phyloP scores from a whole-genome alignment of 495 filamentous ascomycete species.

The Talaromyces stipitatus region DNA sequence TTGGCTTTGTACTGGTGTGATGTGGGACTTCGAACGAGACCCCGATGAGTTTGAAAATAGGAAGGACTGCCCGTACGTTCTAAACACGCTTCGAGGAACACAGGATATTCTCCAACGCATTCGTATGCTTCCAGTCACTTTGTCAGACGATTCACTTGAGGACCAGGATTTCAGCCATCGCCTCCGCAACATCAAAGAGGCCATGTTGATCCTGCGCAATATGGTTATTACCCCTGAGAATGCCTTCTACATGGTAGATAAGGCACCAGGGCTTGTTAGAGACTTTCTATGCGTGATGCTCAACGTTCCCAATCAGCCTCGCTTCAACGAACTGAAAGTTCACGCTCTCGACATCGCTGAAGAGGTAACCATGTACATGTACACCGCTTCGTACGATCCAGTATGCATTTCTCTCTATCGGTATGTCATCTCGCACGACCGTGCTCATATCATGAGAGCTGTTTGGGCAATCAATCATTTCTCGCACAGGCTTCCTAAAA shows the following conservation, averaged over 20 bases:
- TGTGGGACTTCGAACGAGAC: conserved; percentile 70
- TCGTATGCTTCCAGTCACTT: conserved; percentile 44
- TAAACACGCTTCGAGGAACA: conserved; percentile 60
- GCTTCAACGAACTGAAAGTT: conserved; percentile 79
- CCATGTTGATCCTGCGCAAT: conserved; percentile 81
- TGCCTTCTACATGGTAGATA: conserved; percentile 70
- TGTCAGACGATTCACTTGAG: conserved; percentile 62
- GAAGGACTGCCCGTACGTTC: conserved; percentile 49
- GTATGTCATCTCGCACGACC: conserved; percentile 66
- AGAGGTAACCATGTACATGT: conserved; percentile 74
- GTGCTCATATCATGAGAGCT: conserved; percentile 78
- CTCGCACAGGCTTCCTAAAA: conserved; percentile 70
- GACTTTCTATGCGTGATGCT: conserved; percentile 77
- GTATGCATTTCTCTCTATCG: conserved; percentile 68
- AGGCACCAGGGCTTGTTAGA: conserved; percentile 55
- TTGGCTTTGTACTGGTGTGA: conserved; percentile 68
- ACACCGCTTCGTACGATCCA: conserved; percentile 61
- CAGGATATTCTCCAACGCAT: conserved; percentile 65
- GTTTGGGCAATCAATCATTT: conserved; percentile 82
- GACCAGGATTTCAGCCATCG: conserved; percentile 62
- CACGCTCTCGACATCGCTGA: conserved; percentile 91
- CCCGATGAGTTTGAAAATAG: conserved; percentile 11
- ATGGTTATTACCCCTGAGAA: conserved; percentile 90
- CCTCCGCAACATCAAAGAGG: conserved; percentile 73
- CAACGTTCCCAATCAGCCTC: conserved; percentile 66